phyloP scores from a whole-genome alignment of 2,329 filamentous ascomycete species.

The Xylaria sp. region DNA sequence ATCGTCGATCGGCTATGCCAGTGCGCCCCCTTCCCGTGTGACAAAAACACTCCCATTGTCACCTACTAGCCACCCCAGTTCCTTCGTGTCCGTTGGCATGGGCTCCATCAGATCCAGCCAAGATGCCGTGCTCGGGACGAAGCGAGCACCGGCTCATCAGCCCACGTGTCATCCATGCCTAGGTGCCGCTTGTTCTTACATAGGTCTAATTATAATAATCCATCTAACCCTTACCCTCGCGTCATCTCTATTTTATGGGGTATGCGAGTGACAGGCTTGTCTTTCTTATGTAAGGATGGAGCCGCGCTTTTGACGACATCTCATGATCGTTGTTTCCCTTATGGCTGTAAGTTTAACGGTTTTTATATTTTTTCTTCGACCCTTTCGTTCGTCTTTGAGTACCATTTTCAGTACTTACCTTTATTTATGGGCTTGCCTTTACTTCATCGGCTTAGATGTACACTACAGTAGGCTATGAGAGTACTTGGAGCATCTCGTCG shows the following conservation, averaged over 20 bases:
- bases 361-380: background rate
- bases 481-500: no score
- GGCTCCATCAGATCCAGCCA: no score
- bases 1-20: slow-evolving; percentile 24
- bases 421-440: no score
- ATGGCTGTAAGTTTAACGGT: background rate
- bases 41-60: background rate
- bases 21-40: slow-evolving; percentile 4
- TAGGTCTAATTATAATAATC: slow-evolving; percentile 12
- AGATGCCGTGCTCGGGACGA: slow-evolving; percentile 22
- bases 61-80: no score
- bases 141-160: background rate
- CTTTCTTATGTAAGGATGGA: slow-evolving; percentile 36
- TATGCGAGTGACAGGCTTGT: background rate
- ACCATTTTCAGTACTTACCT: background rate
- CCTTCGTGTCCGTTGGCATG: no score
- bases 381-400: background rate
- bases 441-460: background rate
- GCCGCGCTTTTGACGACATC: slow-evolving; percentile 35
- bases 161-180: slow-evolving; percentile 20
- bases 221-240: slow-evolving; percentile 33
- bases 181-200: no score
- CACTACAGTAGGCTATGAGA: background rate
- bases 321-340: background rate
- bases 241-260: slow-evolving; percentile 33